Base-by-base conservation (phyloP, 495 filamentous ascomycete genomes). In the Aspergillus biplanus region DNA sequence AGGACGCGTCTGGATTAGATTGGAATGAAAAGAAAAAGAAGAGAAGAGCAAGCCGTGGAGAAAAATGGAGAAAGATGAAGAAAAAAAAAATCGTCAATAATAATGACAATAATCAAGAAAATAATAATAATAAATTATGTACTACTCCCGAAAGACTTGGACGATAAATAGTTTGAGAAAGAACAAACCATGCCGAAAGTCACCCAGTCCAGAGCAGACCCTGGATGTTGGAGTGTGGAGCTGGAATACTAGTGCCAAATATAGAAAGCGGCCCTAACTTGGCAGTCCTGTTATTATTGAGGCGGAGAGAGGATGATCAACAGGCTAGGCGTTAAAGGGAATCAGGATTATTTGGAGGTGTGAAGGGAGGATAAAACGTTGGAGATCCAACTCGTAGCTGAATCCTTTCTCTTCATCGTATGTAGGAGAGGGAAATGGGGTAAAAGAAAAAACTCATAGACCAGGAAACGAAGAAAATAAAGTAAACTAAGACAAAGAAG, bases 211-310 rank as follows among this genome's bases (percentile, higher is more conserved):
- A 42, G 35, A 47, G 55, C 37, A 33, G 39, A 34, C n/a, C 55
- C 55, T 33, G 55, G 55, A 57, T 57, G 55, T 44, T 46, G 55
- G 37, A 46, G 35, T 39, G 55, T 57, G 55, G 55, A 57, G 55
- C 55, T 44, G 15, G 34, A 31, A 39, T 31, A 18, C 47, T 50
- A 50, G 47, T 50, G 47, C 47, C 47, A 57, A 57, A 57, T 57
- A 57, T 57, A 57, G 55, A 50, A 50, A 50, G 15, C 47, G 47
- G 21, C 47, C 47, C 47, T 50, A n/a, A 27, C 47, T 50, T 50
- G 6, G 47, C 9, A 44, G 39, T 44, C 39, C 39, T 44, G 21
- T 44, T 44, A 44, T 44, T 54, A 32, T 32, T 11, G 7, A 44
- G 39, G 39, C 39, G n/a, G 39, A 44, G 37, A 7, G 39, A 44